Percentiles rank a stretch among this genome's conserved stretches.
These are phyloP conservation scores for Inonotus obliquus DNA, from an alignment of 1,284 basidiomycete genomes.

Conservation along the genomic window DNA sequence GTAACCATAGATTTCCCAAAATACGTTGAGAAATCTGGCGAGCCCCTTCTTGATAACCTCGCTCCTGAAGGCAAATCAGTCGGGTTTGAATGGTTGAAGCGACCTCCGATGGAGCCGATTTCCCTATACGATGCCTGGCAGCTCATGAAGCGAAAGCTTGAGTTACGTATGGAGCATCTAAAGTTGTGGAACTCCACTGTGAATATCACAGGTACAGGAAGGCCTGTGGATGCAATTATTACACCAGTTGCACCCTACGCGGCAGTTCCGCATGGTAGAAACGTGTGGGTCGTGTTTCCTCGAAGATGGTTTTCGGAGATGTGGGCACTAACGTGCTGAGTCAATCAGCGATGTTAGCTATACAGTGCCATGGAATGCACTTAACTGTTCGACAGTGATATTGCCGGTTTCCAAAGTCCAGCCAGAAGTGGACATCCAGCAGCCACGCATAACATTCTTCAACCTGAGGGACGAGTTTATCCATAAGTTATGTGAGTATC, in stretches of 20 bases:
- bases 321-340: constrained; percentile 33
- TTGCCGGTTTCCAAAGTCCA: constrained; percentile 66
- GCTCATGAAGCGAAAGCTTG: constrained; percentile 40
- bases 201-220: constrained; percentile 46
- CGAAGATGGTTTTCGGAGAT: constrained; percentile 21
- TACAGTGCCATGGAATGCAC: constrained; percentile 60
- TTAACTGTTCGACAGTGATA: constrained; percentile 60
- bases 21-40: constrained; percentile 37
- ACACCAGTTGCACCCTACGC: constrained; percentile 47
- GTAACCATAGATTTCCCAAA: constrained; percentile 39
- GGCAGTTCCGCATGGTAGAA: constrained; percentile 49
- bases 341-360: constrained; percentile 42
- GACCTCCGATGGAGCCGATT: constrained; percentile 24
- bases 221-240: constrained; percentile 63
- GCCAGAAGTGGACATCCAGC: constrained; percentile 40
- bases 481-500: constrained; percentile 51
- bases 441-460: constrained; percentile 39
- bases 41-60: constrained; percentile 50
- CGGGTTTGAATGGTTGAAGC: constrained; percentile 1
- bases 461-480: constrained; percentile 41
- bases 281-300: constrained; percentile 32
- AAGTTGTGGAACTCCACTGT: constrained; percentile 52
- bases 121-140: constrained; percentile 55
- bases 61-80: constrained; percentile 23
- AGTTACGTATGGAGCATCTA: constrained; percentile 46